Conservation (phyloP, 2,329 filamentous ascomycete genomes). For the Cladobotryum mycophilum region DNA sequence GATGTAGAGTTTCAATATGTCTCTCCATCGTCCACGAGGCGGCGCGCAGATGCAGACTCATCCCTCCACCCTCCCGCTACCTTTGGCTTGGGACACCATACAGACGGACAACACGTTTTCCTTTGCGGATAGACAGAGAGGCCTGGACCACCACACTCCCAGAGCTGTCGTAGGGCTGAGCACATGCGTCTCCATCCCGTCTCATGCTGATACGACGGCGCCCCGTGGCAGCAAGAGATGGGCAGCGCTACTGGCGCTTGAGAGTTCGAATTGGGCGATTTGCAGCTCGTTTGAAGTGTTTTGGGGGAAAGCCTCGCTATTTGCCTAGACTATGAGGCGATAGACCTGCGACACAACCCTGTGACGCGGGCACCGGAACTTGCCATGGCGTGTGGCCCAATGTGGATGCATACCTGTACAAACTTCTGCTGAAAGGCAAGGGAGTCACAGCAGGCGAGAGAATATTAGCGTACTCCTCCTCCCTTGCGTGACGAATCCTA, state of each 20-base stretch:
- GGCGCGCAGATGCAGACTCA: too few relatives aligned
- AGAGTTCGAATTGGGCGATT: neutral
- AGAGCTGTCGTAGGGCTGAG: slow-evolving; percentile 8
- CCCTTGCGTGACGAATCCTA: too few relatives aligned
- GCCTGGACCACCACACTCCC: neutral
- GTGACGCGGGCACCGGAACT: neutral
- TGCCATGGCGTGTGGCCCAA: neutral
- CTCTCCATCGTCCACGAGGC: neutral
- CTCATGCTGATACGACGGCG: neutral
- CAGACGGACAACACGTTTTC: too few relatives aligned
- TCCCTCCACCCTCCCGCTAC: neutral
- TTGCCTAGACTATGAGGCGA: too few relatives aligned
- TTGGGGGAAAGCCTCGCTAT: too few relatives aligned
- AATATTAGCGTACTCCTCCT: too few relatives aligned
- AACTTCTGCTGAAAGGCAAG: too few relatives aligned
- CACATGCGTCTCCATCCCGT: neutral
- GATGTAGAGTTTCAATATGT: too few relatives aligned
- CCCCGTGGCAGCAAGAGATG: neutral
- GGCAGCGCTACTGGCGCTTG: slow-evolving; percentile 10
- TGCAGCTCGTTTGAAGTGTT: neutral
- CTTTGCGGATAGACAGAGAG: neutral
- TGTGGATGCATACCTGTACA: too few relatives aligned
- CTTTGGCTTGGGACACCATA: too few relatives aligned
- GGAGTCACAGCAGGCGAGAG: too few relatives aligned
- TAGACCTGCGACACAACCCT: too few relatives aligned